Evolutionary conservation across 805 yeast species (phyloP), one percentile per base, ranked within the genome.

Genomic region (Candida chilensis): DNA sequence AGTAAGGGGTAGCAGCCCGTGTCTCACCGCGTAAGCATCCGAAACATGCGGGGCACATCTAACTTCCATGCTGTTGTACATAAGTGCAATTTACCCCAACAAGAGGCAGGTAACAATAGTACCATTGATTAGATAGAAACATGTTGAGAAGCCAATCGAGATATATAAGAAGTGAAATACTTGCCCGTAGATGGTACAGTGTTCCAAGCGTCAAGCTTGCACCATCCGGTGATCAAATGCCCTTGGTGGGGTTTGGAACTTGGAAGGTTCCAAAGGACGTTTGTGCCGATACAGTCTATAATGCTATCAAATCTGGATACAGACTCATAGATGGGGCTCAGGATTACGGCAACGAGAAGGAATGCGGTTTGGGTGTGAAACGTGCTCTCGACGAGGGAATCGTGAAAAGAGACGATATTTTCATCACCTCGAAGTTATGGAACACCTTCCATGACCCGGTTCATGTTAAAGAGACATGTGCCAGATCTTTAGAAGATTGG

Each of bases 361-460:
- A 59, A 41, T 74, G 76, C 32, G 86, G 86, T 20, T 61, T 70
- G 32, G 86, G 84, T 37, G 57, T 75, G 40, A 65, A 67, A 37
- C 62, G 62, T 38, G 90, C 90, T 33, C 57, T 82, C 40, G 68
- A 59, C 28, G 87, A 80, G 33, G 87, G 86, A 3, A 43, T 82
- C 32, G 85, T 78, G 40, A 67, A 68, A 37, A 71, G 92, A 54
- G 82, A 78, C 37, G 95, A 87, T 27, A 57, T 86, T 38, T 76
- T 77, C 54, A 63, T 87, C 45, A 81, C 84, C 32, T 79, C 94
- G 34, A 86, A 86, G 64, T 66, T 86, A 43, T 86, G 96, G 96
- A 86, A 86, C 67, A 70, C 63, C 42, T 85, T 52, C 71, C 96
- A 86, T 57, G 71, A 71, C 50, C 88, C 90, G 42, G 69, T 75